These are phyloP conservation scores for Globisporangium nunn DNA, from an alignment of 352 stramenopile species.

Conservation along the genomic window DNA sequence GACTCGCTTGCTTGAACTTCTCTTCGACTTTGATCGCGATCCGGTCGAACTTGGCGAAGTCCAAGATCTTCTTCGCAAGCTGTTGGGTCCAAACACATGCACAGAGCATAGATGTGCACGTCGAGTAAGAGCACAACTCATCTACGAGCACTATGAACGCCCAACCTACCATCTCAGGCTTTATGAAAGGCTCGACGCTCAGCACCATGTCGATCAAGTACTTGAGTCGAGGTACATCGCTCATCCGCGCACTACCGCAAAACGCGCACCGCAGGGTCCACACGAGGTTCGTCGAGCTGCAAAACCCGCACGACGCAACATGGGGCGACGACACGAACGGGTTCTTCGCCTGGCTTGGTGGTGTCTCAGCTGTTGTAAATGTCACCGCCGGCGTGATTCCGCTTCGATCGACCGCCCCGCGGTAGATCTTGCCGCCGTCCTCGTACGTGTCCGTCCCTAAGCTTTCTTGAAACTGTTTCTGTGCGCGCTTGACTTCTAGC, in stretches of 20 bases:
- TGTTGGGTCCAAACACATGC: constrained; percentile 7
- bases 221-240: constrained; percentile 59
- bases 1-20: constrained; percentile 71
- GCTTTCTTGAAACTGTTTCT: constrained; percentile 22
- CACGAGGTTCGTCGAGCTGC: constrained; percentile 57
- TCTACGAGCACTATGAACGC: not conserved
- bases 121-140: not conserved
- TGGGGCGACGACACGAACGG: constrained; percentile 19
- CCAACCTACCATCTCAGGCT: constrained; percentile 31
- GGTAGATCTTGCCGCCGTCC: constrained; percentile 36
- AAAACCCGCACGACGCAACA: constrained; percentile 54
- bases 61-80: constrained; percentile 61
- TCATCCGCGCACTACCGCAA: constrained; percentile 64
- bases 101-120: not conserved
- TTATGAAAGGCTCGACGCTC: constrained; percentile 59
- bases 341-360: constrained; percentile 47
- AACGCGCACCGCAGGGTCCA: constrained; percentile 68
- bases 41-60: constrained; percentile 76
- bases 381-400: constrained; percentile 63
- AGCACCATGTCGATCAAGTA: constrained; percentile 78
- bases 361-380: constrained; percentile 45
- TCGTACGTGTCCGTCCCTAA: constrained; percentile 24
- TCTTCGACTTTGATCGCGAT: constrained; percentile 67
- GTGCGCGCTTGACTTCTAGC: constrained; percentile 7
- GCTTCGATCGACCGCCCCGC: constrained; percentile 36